Conservation (phyloP, 768 basidiomycete genomes). For the Mycena belliarum region DNA sequence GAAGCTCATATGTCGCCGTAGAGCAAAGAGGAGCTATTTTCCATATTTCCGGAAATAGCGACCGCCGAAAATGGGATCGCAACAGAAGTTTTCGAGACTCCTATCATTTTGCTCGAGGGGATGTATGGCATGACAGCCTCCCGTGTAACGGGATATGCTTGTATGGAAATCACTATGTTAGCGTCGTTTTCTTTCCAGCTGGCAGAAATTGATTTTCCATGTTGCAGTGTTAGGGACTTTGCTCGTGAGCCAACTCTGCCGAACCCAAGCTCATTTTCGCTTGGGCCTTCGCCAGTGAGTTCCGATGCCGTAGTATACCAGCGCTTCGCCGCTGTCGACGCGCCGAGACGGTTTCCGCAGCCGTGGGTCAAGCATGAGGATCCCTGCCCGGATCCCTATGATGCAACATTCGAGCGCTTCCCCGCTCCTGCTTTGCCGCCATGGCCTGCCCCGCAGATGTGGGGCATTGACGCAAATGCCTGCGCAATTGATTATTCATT, state of each 20-base stretch:
- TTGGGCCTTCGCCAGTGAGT: not conserved
- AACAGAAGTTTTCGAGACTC: conserved; percentile 29
- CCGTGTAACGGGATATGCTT: conserved; percentile 9
- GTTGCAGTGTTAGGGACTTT: conserved; percentile 12
- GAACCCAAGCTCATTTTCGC: not conserved
- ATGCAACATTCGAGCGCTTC: too few species aligned
- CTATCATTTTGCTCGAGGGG: conserved; percentile 31
- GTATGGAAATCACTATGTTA: conserved; percentile 19
- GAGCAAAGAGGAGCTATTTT: conserved; percentile 32
- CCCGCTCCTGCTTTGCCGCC: too few species aligned
- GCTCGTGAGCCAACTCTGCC: not conserved
- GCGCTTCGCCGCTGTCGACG: not conserved
- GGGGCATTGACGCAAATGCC: too few species aligned
- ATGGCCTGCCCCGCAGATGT: too few species aligned
- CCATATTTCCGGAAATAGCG: conserved; percentile 32
- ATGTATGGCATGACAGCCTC: conserved; percentile 22
- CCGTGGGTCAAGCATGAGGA: not conserved
- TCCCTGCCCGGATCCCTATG: too few species aligned
- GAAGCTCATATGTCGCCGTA: conserved; percentile 10
- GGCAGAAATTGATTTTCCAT: not conserved
- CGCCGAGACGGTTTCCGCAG: not conserved
- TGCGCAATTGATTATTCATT: too few species aligned
- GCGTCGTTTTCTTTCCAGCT: not conserved
- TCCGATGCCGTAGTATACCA: not conserved
- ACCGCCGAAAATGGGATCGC: conserved; percentile 31